Conservation (phyloP, 441 rosid genomes). For the Populus hybrid region DNA sequence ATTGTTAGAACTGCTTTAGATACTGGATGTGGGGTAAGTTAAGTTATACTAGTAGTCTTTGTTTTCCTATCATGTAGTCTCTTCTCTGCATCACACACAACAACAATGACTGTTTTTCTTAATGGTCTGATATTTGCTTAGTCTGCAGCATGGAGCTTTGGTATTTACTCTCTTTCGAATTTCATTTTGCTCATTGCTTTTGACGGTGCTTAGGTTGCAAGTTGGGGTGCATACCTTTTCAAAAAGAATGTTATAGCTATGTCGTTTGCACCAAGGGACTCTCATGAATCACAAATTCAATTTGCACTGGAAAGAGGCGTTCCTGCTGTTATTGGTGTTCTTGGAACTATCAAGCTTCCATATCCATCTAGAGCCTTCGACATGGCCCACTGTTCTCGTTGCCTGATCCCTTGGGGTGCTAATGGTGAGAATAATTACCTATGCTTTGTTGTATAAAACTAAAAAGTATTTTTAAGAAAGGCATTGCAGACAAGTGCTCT, state of each 20-base stretch:
- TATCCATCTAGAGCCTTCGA: constrained; percentile 56
- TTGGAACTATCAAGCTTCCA: constrained; percentile 84
- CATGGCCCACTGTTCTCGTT: constrained; percentile 59
- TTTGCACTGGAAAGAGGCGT: constrained; percentile 98
- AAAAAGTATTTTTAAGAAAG: not conserved
- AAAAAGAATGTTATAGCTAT: constrained; percentile 83
- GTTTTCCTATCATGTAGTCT: not conserved
- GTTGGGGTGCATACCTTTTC: constrained; percentile 97
- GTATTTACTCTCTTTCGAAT: not conserved
- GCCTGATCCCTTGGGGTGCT: constrained; percentile 91
- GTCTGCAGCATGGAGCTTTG: not conserved
- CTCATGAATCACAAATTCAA: constrained; percentile 97
- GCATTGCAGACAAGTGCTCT: not conserved
- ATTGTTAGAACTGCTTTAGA: constrained; percentile 93
- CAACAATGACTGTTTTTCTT: not conserved
- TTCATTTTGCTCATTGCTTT: constrained; percentile 15
- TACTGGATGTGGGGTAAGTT: constrained; percentile 95
- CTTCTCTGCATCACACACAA: not conserved
- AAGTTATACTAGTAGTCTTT: not conserved
- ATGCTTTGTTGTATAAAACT: not conserved
- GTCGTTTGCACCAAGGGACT: constrained; percentile 98
- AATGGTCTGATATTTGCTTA: not conserved
- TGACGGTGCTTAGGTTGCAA: constrained; percentile 34
- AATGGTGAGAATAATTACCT: constrained; percentile 53
- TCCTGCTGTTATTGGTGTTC: constrained; percentile 94